A percentile compares a stretch with the other conserved stretches of the same genome.
These are phyloP conservation scores for Boehmeria nivea DNA, from an alignment of 306 rosid genomes.

Conservation along the genomic window DNA sequence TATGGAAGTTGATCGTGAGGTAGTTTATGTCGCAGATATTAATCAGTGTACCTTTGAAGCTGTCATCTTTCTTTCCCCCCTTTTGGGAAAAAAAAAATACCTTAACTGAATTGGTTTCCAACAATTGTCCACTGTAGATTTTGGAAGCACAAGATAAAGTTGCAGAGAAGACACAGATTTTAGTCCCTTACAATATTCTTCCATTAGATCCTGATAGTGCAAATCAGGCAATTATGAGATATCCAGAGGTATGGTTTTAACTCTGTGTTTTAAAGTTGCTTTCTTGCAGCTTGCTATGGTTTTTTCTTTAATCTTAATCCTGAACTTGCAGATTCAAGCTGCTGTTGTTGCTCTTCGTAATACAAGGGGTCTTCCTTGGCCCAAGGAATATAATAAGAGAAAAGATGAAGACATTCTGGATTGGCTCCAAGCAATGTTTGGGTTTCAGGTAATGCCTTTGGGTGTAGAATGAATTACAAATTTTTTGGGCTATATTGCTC, in stretches of 20 bases:
- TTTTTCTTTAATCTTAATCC: background rate
- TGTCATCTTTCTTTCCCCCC: conserved; percentile 1
- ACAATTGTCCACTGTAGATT: conserved; percentile 38
- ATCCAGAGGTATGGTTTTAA: conserved; percentile 64
- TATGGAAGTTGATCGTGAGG: conserved; percentile 97
- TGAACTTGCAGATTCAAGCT: conserved; percentile 74
- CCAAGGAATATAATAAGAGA: conserved; percentile 74
- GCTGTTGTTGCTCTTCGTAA: conserved; percentile 89
- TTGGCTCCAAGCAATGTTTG: conserved; percentile 96
- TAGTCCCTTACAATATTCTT: conserved; percentile 91
- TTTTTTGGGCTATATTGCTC: background rate
- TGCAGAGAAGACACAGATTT: conserved; percentile 90
- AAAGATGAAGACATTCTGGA: conserved; percentile 90
- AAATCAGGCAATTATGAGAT: conserved; percentile 89
- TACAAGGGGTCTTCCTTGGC: conserved; percentile 94
- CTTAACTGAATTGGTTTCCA: background rate
- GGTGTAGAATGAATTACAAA: background rate
- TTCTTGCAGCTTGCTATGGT: background rate
- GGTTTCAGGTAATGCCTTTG: conserved; percentile 69
- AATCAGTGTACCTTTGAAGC: conserved; percentile 5
- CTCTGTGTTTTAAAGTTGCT: background rate
- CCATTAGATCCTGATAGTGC: conserved; percentile 98
- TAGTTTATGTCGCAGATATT: conserved; percentile 13
- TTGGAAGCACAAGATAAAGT: conserved; percentile 94
- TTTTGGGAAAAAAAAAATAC: background rate